Conservation (phyloP, 805 yeast genomes). For the Candida stauntonica region DNA sequence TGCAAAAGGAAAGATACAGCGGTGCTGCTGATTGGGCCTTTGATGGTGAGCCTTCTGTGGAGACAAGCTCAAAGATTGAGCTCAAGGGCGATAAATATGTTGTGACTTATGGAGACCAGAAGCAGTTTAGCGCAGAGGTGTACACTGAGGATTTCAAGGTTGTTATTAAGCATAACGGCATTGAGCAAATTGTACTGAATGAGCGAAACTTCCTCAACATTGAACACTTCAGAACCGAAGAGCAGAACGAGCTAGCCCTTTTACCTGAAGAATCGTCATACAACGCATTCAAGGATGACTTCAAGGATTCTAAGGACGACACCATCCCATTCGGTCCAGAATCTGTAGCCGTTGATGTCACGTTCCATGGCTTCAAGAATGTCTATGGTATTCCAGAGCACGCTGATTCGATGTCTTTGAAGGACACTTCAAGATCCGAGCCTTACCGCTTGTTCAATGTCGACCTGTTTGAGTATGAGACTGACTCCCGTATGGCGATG, state of each 20-base stretch:
- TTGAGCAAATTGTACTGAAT: constrained; percentile 54
- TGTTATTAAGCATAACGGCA: constrained; percentile 41
- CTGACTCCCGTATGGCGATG: constrained; percentile 81
- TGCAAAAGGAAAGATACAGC: constrained; percentile 50
- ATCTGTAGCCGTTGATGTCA: constrained; percentile 75
- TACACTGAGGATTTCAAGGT: constrained; percentile 46
- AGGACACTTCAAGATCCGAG: constrained; percentile 56
- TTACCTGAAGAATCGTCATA: constrained; percentile 57
- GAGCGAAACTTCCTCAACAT: constrained; percentile 66
- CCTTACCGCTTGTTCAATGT: constrained; percentile 91
- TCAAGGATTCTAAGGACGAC: constrained; percentile 64
- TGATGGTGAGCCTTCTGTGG: constrained; percentile 24
- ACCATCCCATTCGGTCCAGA: constrained; percentile 81
- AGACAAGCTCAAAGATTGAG: constrained; percentile 11
- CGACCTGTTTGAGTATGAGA: constrained; percentile 91
- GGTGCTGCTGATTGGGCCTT: constrained; percentile 61
- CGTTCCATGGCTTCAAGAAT: constrained; percentile 53
- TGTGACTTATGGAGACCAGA: constrained; percentile 35
- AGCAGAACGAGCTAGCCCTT: constrained; percentile 38
- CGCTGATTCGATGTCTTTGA: constrained; percentile 72
- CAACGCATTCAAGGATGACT: constrained; percentile 68
- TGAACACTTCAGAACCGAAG: constrained; percentile 70
- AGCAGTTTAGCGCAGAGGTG: constrained; percentile 41
- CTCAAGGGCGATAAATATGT: constrained; percentile 20
- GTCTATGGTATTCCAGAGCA: constrained; percentile 98